phyloP scores from a whole-genome alignment of 75 land plant species.

The Selaginella tamariscina region DNA sequence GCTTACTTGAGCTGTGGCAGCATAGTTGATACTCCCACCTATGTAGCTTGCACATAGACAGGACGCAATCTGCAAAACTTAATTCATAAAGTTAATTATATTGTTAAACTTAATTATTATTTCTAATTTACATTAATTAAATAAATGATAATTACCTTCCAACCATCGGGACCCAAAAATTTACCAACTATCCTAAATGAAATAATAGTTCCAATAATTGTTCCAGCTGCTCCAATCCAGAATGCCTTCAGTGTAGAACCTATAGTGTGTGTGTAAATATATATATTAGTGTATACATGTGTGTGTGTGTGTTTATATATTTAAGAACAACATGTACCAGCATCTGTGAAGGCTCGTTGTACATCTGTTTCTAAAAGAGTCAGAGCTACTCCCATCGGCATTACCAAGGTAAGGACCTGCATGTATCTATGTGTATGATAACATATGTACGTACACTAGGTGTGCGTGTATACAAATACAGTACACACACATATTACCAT shows the following conservation, averaged over 20 bases:
- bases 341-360: slow-evolving; percentile 23
- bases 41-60: slow-evolving; percentile 39
- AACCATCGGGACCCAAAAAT: slow-evolving; percentile 28
- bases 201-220: slow-evolving; percentile 29
- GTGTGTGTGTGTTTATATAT: too few species aligned
- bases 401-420: slow-evolving; percentile 23
- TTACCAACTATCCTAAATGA: slow-evolving; percentile 28
- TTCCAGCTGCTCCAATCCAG: slow-evolving; percentile 39
- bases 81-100: too few species aligned
- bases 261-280: not conserved
- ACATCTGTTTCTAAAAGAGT: slow-evolving; percentile 31
- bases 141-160: slow-evolving; percentile 33
- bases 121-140: too few species aligned
- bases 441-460: not conserved
- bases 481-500: slow-evolving; percentile 17
- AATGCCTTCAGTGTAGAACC: slow-evolving; percentile 35
- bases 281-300: too few species aligned
- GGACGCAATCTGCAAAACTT: slow-evolving; percentile 30
- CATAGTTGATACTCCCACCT: slow-evolving; percentile 39
- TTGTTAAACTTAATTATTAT: too few species aligned
- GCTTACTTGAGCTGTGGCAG: slow-evolving; percentile 38
- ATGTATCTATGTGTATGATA: not conserved
- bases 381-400: slow-evolving; percentile 33
- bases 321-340: slow-evolving; percentile 21
- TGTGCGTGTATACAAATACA: not conserved